Evolutionary conservation across 1,139 yeast species (phyloP).

Genomic region (Nakaseomyces delphensis): DNA sequence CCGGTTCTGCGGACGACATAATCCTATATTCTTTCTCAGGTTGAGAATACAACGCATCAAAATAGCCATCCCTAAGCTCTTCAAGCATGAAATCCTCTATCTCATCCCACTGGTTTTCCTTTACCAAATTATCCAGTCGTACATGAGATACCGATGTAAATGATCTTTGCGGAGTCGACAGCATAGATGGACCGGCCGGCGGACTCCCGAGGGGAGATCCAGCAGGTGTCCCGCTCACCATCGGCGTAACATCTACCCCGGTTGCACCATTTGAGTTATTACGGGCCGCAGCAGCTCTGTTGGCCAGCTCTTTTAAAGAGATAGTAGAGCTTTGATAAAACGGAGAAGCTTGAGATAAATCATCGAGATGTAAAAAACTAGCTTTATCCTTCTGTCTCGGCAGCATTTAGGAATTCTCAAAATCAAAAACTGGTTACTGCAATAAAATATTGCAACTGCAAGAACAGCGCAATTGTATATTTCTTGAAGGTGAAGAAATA

Average conservation of each 20-base stretch:
- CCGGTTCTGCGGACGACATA: not conserved
- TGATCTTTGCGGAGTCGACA: constrained; percentile 16
- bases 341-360: not conserved
- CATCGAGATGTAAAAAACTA: constrained; percentile 2
- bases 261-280: not conserved
- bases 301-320: constrained; percentile 2
- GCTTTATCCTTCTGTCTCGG: constrained; percentile 3
- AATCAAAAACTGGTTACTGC: too few relatives aligned
- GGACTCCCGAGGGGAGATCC: not conserved
- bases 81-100: constrained; percentile 35
- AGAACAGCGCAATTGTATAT: too few relatives aligned
- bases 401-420: too few relatives aligned
- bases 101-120: constrained; percentile 24
- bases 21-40: constrained; percentile 17
- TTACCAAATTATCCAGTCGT: constrained; percentile 26
- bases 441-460: too few relatives aligned
- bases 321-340: constrained; percentile 5
- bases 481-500: too few relatives aligned
- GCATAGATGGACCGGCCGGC: not conserved
- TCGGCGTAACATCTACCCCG: not conserved
- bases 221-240: not conserved
- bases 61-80: constrained; percentile 41
- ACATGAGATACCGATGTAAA: constrained; percentile 32
- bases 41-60: constrained; percentile 39
- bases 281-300: not conserved